Evolutionary conservation across 805 yeast genomes (phyloP), one percentile per base, ranked within the genome.

Genomic region (Blastobotrys peoriensis): DNA sequence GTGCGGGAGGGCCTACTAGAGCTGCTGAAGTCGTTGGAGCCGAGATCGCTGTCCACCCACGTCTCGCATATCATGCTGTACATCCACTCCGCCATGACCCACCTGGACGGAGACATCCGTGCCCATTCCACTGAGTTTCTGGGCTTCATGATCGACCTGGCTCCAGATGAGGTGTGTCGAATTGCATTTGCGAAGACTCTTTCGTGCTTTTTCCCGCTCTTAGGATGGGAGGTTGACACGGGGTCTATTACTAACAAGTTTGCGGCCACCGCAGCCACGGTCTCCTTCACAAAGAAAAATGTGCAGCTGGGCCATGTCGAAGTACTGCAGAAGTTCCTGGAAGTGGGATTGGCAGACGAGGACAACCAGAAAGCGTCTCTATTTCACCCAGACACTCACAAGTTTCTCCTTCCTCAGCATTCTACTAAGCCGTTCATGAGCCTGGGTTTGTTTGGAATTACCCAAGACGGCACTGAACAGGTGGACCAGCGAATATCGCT

Each of bases 11-110:
- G 79, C 0, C 67, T 67, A 67, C 79, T 56, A 66, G 78, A 49
- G 64, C 69, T 69, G 34, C 44, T 61, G 36, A 51, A 53, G 23
- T 46, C 52, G 2, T 37, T 65, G 4, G 52, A 52, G 9, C 43
- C 47, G 3, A 45, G 43, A 6, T 38, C 40, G 27, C 50, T 61
- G 19, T 74, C 17, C 58, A 83, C 44, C 13, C 67, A 68, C 43
- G 48, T 56, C 3, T 37, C 54, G 19, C 43, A 53, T 18, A 44
- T 69, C 15, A 73, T 84, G n/a, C 70, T 91, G 23, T 89, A 83
- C 60, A 71, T 91, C 15, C 84, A 83, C 54, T 82, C 91, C 42
- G 94, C 96, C 2, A 91, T 93, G 96, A 84, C 97, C 15, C 97
- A 93, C 61, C 83, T 93, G 34, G 75, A 75, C 23, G 80, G 87